Evolutionary conservation across 306 rosid species (phyloP), one percentile per base, ranked within the genome.

Genomic region (Castanea sativa): DNA sequence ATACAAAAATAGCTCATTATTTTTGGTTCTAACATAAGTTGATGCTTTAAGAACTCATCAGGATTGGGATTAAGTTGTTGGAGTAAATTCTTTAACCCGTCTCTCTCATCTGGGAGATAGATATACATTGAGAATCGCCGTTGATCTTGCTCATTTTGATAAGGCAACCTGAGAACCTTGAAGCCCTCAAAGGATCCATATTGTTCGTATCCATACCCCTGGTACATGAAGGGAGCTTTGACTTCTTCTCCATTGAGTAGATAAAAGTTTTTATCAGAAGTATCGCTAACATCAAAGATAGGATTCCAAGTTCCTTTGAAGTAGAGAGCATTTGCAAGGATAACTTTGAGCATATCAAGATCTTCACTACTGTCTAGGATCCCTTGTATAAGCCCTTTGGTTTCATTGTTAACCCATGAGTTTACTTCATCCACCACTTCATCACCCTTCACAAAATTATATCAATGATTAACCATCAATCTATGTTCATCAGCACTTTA

Each of bases 31-130:
- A 6, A 4, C n/a, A 63, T 49, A 33, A 65, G 11, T 10, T 70
- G 53, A 8, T 38, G 63, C 9, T 81, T 57, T 1, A 83, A 59
- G 73, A 41, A 81, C 27, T 25, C 71, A 7, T 38, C 45, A 13
- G 75, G 29, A 0, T 78, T 69, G 6, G 71, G 5, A n/a, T 14
- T 15, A 4, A 76, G 20, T 29, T 30, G 58, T 16, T 72, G 43
- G 19, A 81, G 41, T 13, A 83, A 20, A 30, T 18, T 29, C 21
- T 77, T 73, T 4, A 86, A 38, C 2, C 84, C 87, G 9, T 83
- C 57, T 18, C 29, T 76, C 2, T n/a, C 77, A 32, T 81, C 21
- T 4, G 87, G 90, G 76, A 83, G 90, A 58, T 64, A 58, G 58
- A 86, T 35, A 20, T 25, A 30, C 87, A 86, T 75, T 5, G 64